Evolutionary conservation across 192 early-diverging fungal genomes (phyloP).

Genomic region (Phlyctochytrium arcticum): DNA sequence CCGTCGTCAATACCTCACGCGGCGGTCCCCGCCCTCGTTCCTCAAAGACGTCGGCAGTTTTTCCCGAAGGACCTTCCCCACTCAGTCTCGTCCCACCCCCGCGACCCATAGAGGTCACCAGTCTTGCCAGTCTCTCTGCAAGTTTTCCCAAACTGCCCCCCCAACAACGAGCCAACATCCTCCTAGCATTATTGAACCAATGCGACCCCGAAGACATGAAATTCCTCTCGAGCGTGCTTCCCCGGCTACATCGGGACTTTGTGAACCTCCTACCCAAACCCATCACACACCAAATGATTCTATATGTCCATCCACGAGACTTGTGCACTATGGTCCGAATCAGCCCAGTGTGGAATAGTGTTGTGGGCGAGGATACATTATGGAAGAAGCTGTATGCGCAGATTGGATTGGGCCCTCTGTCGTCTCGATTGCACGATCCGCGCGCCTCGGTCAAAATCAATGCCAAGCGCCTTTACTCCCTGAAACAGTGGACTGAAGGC

Average conservation of each 20-base stretch:
- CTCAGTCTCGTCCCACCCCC: too few relatives aligned
- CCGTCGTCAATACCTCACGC: too few relatives aligned
- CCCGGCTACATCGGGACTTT: slow-evolving; percentile 37
- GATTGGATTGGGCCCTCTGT: slow-evolving; percentile 31
- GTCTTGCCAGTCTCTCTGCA: too few relatives aligned
- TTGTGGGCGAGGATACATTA: slow-evolving; percentile 4
- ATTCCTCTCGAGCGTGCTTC: slow-evolving; percentile 17
- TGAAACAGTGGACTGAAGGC: slow-evolving; percentile 30
- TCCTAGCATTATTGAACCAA: slow-evolving; percentile 26
- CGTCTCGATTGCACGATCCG: slow-evolving; percentile 9
- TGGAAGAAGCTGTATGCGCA: slow-evolving; percentile 29
- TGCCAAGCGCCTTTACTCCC: slow-evolving; percentile 14
- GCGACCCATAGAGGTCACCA: too few relatives aligned
- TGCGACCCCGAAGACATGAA: slow-evolving; percentile 38
- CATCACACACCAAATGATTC: slow-evolving; percentile 24
- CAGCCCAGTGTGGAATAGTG: slow-evolving; percentile 9
- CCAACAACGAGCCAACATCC: slow-evolving; percentile 5
- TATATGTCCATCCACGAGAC: slow-evolving; percentile 27
- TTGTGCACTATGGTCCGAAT: slow-evolving; percentile 22
- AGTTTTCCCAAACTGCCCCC: slow-evolving; percentile 18
- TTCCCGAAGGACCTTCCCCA: too few relatives aligned
- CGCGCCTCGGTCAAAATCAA: slow-evolving; percentile 13
- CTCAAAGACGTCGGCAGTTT: too few relatives aligned
- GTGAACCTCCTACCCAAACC: slow-evolving; percentile 14
- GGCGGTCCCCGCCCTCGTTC: too few relatives aligned